phyloP scores from a whole-genome alignment of 768 basidiomycete species.

The Boletus edulis region DNA sequence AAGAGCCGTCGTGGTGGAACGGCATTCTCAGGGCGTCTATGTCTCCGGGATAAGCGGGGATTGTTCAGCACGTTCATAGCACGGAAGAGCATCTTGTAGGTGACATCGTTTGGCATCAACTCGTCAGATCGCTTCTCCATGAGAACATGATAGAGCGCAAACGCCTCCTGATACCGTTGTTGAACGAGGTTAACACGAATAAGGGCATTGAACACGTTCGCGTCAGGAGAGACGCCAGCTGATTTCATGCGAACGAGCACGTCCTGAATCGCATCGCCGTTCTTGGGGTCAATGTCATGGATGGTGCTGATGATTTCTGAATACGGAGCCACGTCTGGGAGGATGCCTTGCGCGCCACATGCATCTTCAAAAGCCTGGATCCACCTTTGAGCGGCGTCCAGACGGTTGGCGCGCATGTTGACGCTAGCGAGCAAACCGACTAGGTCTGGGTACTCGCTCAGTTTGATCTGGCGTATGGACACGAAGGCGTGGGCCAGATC shows the following conservation, averaged over 20 bases:
- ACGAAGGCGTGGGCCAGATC: constrained; percentile 21
- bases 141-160: constrained; percentile 43
- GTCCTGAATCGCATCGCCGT: constrained; percentile 31
- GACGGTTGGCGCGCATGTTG: constrained; percentile 32
- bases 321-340: constrained; percentile 31
- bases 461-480: constrained; percentile 12
- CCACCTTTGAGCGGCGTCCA: constrained; percentile 31
- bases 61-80: constrained; percentile 18
- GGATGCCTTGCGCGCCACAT: constrained; percentile 16
- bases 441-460: constrained; percentile 31
- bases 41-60: constrained; percentile 23
- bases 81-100: constrained; percentile 45
- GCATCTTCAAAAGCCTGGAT: constrained; percentile 24
- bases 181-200: constrained; percentile 39
- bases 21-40: constrained; percentile 18
- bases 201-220: constrained; percentile 47
- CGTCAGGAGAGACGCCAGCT: constrained; percentile 37
- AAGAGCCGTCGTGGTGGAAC: constrained; percentile 42
- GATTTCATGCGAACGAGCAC: constrained; percentile 41
- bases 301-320: constrained; percentile 39
- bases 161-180: constrained; percentile 34
- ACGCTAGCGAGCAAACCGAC: constrained; percentile 38
- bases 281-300: constrained; percentile 28
- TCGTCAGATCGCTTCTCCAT: constrained; percentile 29
- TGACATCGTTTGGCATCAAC: constrained; percentile 41